These are phyloP conservation scores for Termitomyces sp. DNA, from an alignment of 768 basidiomycete species.

Conservation along the genomic window DNA sequence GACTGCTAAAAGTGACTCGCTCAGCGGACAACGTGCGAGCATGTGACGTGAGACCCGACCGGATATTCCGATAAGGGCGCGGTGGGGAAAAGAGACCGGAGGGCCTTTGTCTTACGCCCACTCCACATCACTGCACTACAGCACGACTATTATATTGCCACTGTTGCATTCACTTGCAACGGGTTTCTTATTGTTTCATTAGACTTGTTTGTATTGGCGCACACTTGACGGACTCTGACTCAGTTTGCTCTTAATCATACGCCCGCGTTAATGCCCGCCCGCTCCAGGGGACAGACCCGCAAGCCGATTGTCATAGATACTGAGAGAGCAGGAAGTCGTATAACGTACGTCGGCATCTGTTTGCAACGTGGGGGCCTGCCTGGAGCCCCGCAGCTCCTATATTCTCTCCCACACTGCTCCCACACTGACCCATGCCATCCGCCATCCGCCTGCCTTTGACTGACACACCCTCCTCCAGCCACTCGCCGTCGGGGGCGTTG, in stretches of 20 bases:
- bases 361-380: background rate
- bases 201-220: background rate
- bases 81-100: background rate
- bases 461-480: background rate
- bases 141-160: background rate
- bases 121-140: background rate
- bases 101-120: background rate
- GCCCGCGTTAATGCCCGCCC: slow-evolving; percentile 3
- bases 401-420: too few species aligned
- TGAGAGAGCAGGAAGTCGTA: background rate
- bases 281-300: too few species aligned
- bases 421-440: background rate
- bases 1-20: too few species aligned
- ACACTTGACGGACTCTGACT: background rate
- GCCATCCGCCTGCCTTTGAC: background rate
- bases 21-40: too few species aligned
- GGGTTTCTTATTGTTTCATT: background rate
- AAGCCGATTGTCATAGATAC: background rate
- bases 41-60: background rate
- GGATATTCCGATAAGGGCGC: background rate
- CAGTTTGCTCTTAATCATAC: background rate
- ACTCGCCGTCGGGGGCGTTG: background rate
- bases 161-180: slow-evolving; percentile 3
- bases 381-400: background rate
- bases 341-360: background rate